Percentiles rank a stretch among this genome's conserved stretches.
phyloP scores from a whole-genome alignment of 2,329 filamentous ascomycete species.

The Xylaria sp. region DNA sequence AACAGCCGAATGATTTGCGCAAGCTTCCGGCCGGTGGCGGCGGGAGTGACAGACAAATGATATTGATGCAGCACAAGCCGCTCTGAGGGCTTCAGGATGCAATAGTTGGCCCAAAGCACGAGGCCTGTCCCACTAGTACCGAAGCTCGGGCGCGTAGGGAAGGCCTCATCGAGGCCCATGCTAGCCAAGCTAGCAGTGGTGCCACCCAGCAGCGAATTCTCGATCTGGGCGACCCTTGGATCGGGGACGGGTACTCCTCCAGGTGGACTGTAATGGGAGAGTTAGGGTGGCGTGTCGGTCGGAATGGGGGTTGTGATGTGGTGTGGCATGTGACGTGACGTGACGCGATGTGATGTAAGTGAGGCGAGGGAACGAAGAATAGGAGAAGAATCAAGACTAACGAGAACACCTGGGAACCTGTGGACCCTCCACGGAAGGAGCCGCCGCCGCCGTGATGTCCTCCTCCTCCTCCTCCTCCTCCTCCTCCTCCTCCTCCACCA shows the following conservation, averaged over 20 bases:
- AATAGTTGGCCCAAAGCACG: slow-evolving; percentile 33
- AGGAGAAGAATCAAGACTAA: neutral
- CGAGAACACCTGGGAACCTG: neutral
- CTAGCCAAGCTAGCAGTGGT: neutral
- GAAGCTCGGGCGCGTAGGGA: slow-evolving; percentile 27
- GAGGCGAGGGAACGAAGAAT: neutral
- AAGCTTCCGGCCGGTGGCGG: slow-evolving; percentile 28
- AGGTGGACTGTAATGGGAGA: neutral
- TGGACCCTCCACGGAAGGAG: neutral
- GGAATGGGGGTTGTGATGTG: neutral
- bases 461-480: neutral
- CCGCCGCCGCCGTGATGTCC: neutral
- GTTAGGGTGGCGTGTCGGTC: neutral
- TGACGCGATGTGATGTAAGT: neutral
- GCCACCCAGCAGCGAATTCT: slow-evolving; percentile 14
- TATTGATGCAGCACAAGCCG: slow-evolving; percentile 18
- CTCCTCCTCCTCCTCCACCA: neutral
- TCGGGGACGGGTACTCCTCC: neutral
- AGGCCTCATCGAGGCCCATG: neutral
- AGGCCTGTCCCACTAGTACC: slow-evolving; percentile 10
- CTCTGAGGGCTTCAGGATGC: neutral
- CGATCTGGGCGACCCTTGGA: neutral
- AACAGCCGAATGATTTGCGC: slow-evolving; percentile 23
- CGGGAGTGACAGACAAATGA: slow-evolving; percentile 30
- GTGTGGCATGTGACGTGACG: no score